Base-by-base conservation (phyloP, 108 stramenopile species). In the Pseudonitzschia multiseries region DNA sequence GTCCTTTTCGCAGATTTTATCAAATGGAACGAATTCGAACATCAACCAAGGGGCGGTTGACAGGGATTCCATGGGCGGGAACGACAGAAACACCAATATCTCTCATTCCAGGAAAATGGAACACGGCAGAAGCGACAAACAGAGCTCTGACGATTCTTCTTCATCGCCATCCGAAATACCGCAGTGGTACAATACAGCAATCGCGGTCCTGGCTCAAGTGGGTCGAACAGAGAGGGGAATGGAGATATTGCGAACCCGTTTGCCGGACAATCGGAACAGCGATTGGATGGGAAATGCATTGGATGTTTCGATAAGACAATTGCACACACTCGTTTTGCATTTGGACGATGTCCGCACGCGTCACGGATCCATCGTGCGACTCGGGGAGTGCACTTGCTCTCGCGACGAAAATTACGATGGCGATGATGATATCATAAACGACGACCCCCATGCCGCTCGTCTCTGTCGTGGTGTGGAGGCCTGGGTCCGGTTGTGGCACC, bases 401-500 rank as follows among this genome's bases (percentile, higher is more conserved):
- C 14, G 17, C 14, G 57, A 31, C 29, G n/a, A 27, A 14, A 14
- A 31, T 4, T 40, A 62, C 32, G 14, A 62, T n/a, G n/a, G n/a
- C 29, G 18, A 36, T 40, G 32, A 41, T 33, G 0, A 17, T 40
- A n/a, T 40, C 33, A 62, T 14, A 8, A 10, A 29, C 41, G 60
- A 62, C 40, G 57, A 48, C 6, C 48, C 54, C 15, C 28, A 36
- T 33, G 28, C 26, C 27, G 56, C 22, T 26, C 60, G 21, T 63
- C 74, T 56, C 46, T 60, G 54, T 20, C 36, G 50, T 9, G 31
- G 59, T 13, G 64, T 75, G 15, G 74, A 75, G 54, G 41, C 29
- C n/a, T 73, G 73, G 73, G 65, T 73, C 32, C 73, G 73, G 22
- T 21, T 75, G 40, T 75, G 74, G 74, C 74, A 75, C 28, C 74